These are phyloP conservation scores for Oxyria digyna DNA, from an alignment of 148 eudicot species.

Conservation along the genomic window DNA sequence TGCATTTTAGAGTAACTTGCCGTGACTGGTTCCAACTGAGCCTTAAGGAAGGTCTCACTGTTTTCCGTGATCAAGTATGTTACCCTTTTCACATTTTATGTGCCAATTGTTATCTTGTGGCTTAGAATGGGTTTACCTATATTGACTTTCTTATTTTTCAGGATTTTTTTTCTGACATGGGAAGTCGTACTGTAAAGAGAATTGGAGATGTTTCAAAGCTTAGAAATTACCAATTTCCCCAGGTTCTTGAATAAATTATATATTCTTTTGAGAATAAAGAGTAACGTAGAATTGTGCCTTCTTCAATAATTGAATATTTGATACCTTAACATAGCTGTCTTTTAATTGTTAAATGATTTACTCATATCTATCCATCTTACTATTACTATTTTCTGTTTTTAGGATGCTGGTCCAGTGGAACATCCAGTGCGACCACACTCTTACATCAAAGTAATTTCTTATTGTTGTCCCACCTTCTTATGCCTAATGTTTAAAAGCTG, in stretches of 20 bases:
- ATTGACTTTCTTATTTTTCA: constrained; percentile 14
- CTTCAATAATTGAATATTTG: not conserved
- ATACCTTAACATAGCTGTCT: not conserved
- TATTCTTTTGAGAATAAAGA: too few species aligned
- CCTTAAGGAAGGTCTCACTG: constrained; percentile 97
- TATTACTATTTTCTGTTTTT: constrained; percentile 13
- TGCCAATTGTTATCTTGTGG: not conserved
- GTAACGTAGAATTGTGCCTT: not conserved
- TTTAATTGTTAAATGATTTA: not conserved
- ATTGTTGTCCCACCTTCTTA: not conserved
- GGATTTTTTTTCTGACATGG: constrained; percentile 99
- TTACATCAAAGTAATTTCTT: constrained; percentile 61
- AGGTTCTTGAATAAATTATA: constrained; percentile 30
- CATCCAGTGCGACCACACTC: constrained; percentile 99
- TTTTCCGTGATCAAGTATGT: constrained; percentile 94
- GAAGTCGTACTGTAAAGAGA: constrained; percentile 90
- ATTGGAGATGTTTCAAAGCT: constrained; percentile 94
- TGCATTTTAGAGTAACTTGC: constrained; percentile 74
- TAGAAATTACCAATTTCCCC: constrained; percentile 81
- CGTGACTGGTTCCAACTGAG: constrained; percentile 99
- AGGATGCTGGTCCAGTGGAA: constrained; percentile 99
- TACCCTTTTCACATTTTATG: constrained; percentile 1
- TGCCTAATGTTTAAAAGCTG: not conserved
- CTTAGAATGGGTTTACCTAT: not conserved
- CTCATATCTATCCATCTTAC: not conserved